Evolutionary conservation across 1,139 yeast genomes (phyloP).

Genomic region (Candida pseudocylindracea): DNA sequence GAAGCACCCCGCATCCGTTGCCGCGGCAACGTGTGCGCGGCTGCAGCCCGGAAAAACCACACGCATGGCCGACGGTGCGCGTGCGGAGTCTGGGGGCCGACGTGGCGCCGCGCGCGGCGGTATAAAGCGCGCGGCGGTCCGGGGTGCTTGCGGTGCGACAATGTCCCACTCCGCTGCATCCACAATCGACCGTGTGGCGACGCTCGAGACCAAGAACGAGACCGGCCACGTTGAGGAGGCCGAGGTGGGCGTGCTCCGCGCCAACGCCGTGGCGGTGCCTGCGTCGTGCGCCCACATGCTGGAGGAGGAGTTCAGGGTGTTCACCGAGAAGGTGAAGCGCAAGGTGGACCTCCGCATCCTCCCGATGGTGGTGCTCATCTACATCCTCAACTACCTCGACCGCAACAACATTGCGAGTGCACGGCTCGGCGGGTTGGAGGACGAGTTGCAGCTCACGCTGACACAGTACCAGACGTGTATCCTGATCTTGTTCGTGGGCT

Average conservation of each 20-base stretch:
- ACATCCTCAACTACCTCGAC: conserved; percentile 32
- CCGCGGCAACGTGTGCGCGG: too few relatives aligned
- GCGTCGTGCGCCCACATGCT: too few relatives aligned
- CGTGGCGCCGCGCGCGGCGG: neutral
- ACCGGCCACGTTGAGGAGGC: too few relatives aligned
- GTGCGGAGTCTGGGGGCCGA: too few relatives aligned
- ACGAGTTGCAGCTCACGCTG: conserved; percentile 23
- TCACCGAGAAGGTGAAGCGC: conserved; percentile 17
- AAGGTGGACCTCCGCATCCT: conserved; percentile 30
- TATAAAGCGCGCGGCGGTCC: too few relatives aligned
- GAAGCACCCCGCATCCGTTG: too few relatives aligned
- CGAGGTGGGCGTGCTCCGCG: too few relatives aligned
- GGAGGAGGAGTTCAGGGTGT: conserved; percentile 13
- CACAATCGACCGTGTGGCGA: too few relatives aligned
- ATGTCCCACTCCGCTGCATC: too few relatives aligned
- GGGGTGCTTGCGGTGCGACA: too few relatives aligned
- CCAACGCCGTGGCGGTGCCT: too few relatives aligned
- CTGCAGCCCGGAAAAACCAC: neutral
- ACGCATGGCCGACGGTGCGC: neutral
- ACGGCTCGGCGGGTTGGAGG: conserved; percentile 30
- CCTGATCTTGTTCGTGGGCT: conserved; percentile 37
- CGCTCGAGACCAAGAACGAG: too few relatives aligned
- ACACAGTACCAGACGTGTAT: conserved; percentile 31
- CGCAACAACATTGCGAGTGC: conserved; percentile 42
- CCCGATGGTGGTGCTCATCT: conserved; percentile 30